Evolutionary conservation across 495 filamentous ascomycete species (phyloP), one percentile per base, ranked within the genome.

Genomic region (Schizothecium vesticola): DNA sequence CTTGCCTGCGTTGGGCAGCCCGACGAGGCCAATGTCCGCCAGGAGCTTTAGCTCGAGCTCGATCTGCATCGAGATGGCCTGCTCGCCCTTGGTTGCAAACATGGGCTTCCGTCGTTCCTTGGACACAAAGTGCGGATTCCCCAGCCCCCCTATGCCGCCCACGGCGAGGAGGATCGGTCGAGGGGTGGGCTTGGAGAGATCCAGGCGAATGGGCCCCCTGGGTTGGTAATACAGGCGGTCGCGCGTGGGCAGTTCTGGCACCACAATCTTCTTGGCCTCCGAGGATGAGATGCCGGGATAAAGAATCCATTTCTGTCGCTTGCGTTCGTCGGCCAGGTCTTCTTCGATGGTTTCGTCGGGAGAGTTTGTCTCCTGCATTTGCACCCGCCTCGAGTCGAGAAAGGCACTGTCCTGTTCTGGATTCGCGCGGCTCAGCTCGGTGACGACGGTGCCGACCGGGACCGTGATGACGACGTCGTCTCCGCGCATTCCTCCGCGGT

Each of bases 1-100:
- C 77, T 99, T 99, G 13, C 95, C 95, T 2, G 96, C 95, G 76
- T 99, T 99, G 0, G 95, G 96, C 61, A 97, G 86, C 1, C 95
- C 95, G 26, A 99, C 95, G 11, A 99, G 82, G 1, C 94, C 95
- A 21, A 99, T 90, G 78, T 99, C 95, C 16, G 95, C 95, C 11
- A 99, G 87, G 4, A 99, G 83, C 80, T 97, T 98, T 66, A 99
- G 85, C 76, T 99, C 95, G 63, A 99, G 87, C 71, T 96, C 91
- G 13, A 99, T 79, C 31, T 89, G 86, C 67, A 99, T 79, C 25
- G 85, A 88, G 76, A 92, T 87, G 59, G 92, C 92, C 36, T 83
- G 80, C 71, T 95, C 92, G 21, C 95, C 95, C 70, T 88, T 89
- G 1, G 92, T 96, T 9, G 94, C 96, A 76, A 93, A 95, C 70